Base-by-base conservation (phyloP, 306 rosid species). In the Prunus davidiana region DNA sequence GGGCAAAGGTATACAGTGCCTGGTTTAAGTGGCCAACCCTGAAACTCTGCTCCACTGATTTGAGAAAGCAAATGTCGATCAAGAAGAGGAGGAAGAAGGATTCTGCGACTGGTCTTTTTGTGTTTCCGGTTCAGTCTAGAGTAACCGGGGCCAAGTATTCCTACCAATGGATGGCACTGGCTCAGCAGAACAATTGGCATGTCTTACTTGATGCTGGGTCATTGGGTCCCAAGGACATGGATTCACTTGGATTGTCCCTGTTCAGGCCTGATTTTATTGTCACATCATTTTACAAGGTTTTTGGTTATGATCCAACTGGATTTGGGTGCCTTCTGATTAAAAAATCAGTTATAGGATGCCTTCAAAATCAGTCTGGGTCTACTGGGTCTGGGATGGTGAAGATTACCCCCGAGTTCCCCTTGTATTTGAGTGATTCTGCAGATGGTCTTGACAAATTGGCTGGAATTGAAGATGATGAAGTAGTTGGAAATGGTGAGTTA, bases 201-300 rank as follows among this genome's bases (percentile, higher is more conserved):
- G 98, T 94, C 30, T 83, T 92, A 76, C 93, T 94, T 70, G 98
- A 94, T 81, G 98, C 98, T 4, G 98, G 98, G 24, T 94, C 98
- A 18, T 79, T 94, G 83, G 98, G 98, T 65, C 98, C 98, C 51
- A 94, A 94, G 86, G 98, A 94, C 81, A 94, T 94, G 98, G 98
- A 94, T 84, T 94, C 98, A 0, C 98, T 94, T 72, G 98, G 98
- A 54, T 75, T 95, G 86, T 95, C 98, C 20, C 84, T 95, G 22
- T 95, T 95, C 84, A 79, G 97, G 76, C 98, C 98, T 51, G 98
- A 95, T 90, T 95, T 95, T 74, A 90, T 95, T 72, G 80, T 92
- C 62, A 95, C 98, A 1, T 92, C 98, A 1, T 95, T 95, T 85
- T 95, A 89, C 91, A 87, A 96, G 84, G 92, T 95, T 62, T 95